Evolutionary conservation across 768 basidiomycete species (phyloP).

Genomic region (Sistotremastrum suecicum): DNA sequence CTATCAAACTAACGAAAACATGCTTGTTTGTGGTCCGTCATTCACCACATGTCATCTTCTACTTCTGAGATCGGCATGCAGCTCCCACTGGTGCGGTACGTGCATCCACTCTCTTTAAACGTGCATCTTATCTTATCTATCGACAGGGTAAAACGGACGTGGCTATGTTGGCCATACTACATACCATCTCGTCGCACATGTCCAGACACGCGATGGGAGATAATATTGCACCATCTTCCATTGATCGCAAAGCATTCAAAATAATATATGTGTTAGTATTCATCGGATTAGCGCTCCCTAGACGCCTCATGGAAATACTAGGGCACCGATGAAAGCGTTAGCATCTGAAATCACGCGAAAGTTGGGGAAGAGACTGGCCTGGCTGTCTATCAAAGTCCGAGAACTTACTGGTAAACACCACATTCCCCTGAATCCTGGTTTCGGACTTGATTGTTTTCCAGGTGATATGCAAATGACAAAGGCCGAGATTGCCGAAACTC

Average conservation of each 20-base stretch:
- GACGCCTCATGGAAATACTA: slow-evolving; percentile 14
- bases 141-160: slow-evolving; percentile 96
- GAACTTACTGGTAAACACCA: slow-evolving; percentile 67
- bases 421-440: background rate
- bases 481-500: slow-evolving; percentile 85
- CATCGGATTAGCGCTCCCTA: background rate
- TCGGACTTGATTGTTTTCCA: slow-evolving; percentile 5
- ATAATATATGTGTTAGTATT: slow-evolving; percentile 82
- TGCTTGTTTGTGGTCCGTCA: slow-evolving; percentile 74
- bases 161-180: slow-evolving; percentile 85
- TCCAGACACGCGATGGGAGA: slow-evolving; percentile 14
- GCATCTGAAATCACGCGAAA: slow-evolving; percentile 94
- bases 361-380: slow-evolving; percentile 74
- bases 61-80: slow-evolving; percentile 16
- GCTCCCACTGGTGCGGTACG: slow-evolving; percentile 96
- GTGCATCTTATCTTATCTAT: background rate
- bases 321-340: slow-evolving; percentile 96
- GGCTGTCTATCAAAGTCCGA: slow-evolving; percentile 75
- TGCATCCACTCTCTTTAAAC: slow-evolving; percentile 1
- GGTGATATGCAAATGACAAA: slow-evolving; percentile 97
- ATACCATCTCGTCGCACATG: slow-evolving; percentile 67
- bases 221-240: slow-evolving; percentile 29
- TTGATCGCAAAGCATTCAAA: slow-evolving; percentile 70
- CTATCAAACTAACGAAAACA: slow-evolving; percentile 90
- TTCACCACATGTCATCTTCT: background rate